phyloP scores from a whole-genome alignment of 176 grass and related monocot species.

The Microstegium vimineum region DNA sequence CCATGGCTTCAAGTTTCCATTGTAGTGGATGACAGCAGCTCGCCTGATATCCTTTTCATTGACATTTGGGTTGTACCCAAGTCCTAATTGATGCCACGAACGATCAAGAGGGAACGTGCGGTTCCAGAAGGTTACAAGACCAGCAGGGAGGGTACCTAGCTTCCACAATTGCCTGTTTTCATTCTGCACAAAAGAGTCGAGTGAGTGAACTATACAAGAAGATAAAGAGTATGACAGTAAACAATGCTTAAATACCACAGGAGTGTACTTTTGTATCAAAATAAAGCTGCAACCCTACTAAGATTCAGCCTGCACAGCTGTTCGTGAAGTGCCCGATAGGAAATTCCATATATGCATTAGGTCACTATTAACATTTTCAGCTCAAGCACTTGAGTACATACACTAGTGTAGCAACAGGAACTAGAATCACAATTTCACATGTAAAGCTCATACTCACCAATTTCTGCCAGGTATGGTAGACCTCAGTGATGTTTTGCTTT shows the following conservation, averaged over 20 bases:
- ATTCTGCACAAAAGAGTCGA: constrained; percentile 45
- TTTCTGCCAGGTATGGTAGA: constrained; percentile 89
- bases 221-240: neutral
- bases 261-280: neutral
- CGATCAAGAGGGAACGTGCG: constrained; percentile 51
- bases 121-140: constrained; percentile 94
- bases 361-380: neutral
- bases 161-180: constrained; percentile 80
- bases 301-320: neutral
- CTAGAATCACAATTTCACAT: neutral
- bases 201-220: neutral
- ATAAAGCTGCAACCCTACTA: constrained; percentile 1
- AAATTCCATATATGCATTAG: neutral
- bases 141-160: constrained; percentile 73
- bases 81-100: constrained; percentile 79
- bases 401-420: neutral
- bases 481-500: constrained; percentile 79
- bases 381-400: neutral
- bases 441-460: constrained; percentile 46
- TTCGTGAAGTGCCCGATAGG: neutral
- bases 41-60: constrained; percentile 54
- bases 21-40: constrained; percentile 85
- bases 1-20: constrained; percentile 94
- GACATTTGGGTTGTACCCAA: constrained; percentile 84
- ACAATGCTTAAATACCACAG: neutral